Evolutionary conservation across 805 yeast species (phyloP), one percentile per base, ranked within the genome.

Genomic region (Ogataea wickerhamii): DNA sequence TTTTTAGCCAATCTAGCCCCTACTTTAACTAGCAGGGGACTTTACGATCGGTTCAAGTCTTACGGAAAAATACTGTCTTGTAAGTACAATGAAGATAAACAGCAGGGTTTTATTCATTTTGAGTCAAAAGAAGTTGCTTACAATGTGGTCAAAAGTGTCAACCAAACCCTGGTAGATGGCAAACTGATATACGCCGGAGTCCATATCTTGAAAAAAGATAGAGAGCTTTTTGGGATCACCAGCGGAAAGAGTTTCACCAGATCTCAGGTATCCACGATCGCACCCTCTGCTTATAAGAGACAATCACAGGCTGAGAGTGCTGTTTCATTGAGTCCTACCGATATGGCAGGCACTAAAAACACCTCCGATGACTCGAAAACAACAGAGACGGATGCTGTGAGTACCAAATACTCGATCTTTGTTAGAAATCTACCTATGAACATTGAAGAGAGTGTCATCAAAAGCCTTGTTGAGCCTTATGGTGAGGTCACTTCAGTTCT

Each of bases 1-100:
- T 72, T 73, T 40, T 59, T 76, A 38, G 63, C 76, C 4, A 70
- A 73, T 36, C 55, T 76, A 28, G 68, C 73, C 1, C 51, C 62
- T 20, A 29, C 48, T 10, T 46, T 69, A 26, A 65, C 54, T 10
- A 53, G 64, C 8, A 44, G 64, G 36, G 17, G 22, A 6, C 41
- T 61, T 7, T 61, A 51, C 36, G 63, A 61, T 20, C 44, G 44
- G 25, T 58, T 60, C 28, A 56, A 52, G 28, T 24, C 34, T 10
- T 45, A 43, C 27, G 64, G 63, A 6, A 49, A 47, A 14, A 51
- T 61, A 8, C 45, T 57, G 18, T 60, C 65, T 12, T 60, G 65
- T 40, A 61, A 61, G 34, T 53, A 52, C 33, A 52, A 45, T 29
- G 27, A 47, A 10, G 41, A 40, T 13, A 54, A 53, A 28, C 33